phyloP scores from a whole-genome alignment of 805 yeast genomes.

The Komagataella pastoris region DNA sequence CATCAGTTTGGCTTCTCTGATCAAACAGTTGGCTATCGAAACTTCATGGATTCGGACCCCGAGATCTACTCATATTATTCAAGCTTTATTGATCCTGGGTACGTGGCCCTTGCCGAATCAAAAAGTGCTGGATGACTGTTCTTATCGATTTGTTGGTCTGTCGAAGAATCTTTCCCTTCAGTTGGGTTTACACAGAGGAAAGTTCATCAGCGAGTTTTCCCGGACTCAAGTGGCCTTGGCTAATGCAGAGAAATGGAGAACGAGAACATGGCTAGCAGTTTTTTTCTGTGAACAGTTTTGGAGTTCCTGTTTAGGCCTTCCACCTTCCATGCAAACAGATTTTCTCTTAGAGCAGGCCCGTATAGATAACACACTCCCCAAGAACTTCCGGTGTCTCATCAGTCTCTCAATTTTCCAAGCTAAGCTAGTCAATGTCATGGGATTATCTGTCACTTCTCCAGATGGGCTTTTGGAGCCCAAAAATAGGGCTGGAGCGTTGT shows the following conservation, averaged over 20 bases:
- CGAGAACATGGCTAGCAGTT: slow-evolving; percentile 83
- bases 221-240: slow-evolving; percentile 81
- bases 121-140: slow-evolving; percentile 83
- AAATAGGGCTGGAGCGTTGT: slow-evolving; percentile 67
- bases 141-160: slow-evolving; percentile 76
- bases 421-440: slow-evolving; percentile 75
- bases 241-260: slow-evolving; percentile 89
- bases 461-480: slow-evolving; percentile 83
- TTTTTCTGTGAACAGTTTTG: slow-evolving; percentile 84
- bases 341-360: slow-evolving; percentile 71
- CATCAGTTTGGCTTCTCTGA: slow-evolving; percentile 58
- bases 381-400: slow-evolving; percentile 56
- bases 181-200: slow-evolving; percentile 83
- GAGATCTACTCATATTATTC: slow-evolving; percentile 85
- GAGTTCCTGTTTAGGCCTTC: slow-evolving; percentile 79
- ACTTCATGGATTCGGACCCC: slow-evolving; percentile 93
- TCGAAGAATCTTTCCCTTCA: slow-evolving; percentile 80
- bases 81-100: slow-evolving; percentile 72
- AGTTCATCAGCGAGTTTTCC: slow-evolving; percentile 80
- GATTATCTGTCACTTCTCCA: slow-evolving; percentile 69
- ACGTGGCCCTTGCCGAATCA: slow-evolving; percentile 92
- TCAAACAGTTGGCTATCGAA: slow-evolving; percentile 79
- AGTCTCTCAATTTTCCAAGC: slow-evolving; percentile 74
- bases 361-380: slow-evolving; percentile 51
- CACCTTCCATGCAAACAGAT: slow-evolving; percentile 78